phyloP scores from a whole-genome alignment of 306 rosid genomes.

The Adenanthera pavonina region DNA sequence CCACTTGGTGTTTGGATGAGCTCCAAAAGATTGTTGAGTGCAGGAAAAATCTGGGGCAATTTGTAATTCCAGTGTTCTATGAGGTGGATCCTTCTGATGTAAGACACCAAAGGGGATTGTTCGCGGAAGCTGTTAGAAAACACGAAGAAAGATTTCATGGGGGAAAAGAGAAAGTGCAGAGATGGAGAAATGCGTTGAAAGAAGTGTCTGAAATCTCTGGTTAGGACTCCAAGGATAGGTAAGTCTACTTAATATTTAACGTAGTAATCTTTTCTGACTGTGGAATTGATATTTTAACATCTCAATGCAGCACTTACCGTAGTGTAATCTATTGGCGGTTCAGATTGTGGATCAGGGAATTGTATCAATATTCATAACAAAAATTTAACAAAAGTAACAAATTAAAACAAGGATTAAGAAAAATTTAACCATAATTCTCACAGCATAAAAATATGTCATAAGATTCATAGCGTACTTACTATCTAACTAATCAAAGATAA shows the following conservation, averaged over 20 bases:
- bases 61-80: neutral
- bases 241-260: neutral
- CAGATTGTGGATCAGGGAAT: too few species aligned
- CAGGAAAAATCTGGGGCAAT: neutral
- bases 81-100: constrained; percentile 6
- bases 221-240: neutral
- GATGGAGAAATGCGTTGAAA: neutral
- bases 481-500: too few species aligned
- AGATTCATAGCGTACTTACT: too few species aligned
- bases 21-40: neutral
- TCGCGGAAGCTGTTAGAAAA: neutral
- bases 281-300: neutral
- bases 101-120: neutral
- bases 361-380: too few species aligned
- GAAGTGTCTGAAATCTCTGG: neutral
- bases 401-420: too few species aligned
- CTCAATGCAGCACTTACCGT: too few species aligned
- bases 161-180: neutral
- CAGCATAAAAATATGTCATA: too few species aligned
- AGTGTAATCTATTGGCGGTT: too few species aligned
- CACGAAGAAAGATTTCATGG: neutral
- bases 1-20: constrained; percentile 11
- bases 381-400: too few species aligned
- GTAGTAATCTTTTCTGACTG: neutral
- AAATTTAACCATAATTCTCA: too few species aligned